Evolutionary conservation across 495 filamentous ascomycete genomes (phyloP).

Genomic region (Penicillium ochrochloron): DNA sequence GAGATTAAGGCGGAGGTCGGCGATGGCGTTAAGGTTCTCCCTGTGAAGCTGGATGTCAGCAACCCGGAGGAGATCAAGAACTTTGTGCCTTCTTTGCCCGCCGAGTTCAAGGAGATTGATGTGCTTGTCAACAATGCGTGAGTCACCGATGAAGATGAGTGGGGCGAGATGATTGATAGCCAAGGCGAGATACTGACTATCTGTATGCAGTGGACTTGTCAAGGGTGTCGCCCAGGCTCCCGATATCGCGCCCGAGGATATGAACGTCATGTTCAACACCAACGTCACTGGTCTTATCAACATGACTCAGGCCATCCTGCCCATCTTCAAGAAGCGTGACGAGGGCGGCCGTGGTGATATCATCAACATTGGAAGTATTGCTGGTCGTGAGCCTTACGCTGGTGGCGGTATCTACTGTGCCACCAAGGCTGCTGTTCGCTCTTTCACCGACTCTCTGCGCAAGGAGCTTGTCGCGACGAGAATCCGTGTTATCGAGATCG

Average conservation of each 20-base stretch:
- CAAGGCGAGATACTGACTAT: conserved; percentile 14
- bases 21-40: conserved; percentile 78
- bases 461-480: conserved; percentile 87
- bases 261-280: conserved; percentile 85
- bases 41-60: conserved; percentile 86
- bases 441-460: conserved; percentile 86
- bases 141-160: conserved; percentile 35
- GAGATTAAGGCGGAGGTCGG: conserved; percentile 81
- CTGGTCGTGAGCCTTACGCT: conserved; percentile 85
- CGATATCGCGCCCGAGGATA: conserved; percentile 80
- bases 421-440: conserved; percentile 89
- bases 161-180: neutral
- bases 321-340: conserved; percentile 78
- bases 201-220: conserved; percentile 69
- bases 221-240: conserved; percentile 87
- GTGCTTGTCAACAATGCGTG: conserved; percentile 97
- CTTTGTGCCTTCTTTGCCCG: conserved; percentile 75
- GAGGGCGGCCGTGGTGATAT: conserved; percentile 88
- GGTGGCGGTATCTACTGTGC: conserved; percentile 97
- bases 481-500: conserved; percentile 89
- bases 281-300: conserved; percentile 95
- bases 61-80: conserved; percentile 72
- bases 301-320: conserved; percentile 92
- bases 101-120: conserved; percentile 85
- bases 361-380: conserved; percentile 96